A percentile compares a stretch with the other conserved stretches of the same genome.
These are phyloP conservation scores for Coemansia sp. DNA, from an alignment of 192 early-diverging fungal species.

Conservation along the genomic window DNA sequence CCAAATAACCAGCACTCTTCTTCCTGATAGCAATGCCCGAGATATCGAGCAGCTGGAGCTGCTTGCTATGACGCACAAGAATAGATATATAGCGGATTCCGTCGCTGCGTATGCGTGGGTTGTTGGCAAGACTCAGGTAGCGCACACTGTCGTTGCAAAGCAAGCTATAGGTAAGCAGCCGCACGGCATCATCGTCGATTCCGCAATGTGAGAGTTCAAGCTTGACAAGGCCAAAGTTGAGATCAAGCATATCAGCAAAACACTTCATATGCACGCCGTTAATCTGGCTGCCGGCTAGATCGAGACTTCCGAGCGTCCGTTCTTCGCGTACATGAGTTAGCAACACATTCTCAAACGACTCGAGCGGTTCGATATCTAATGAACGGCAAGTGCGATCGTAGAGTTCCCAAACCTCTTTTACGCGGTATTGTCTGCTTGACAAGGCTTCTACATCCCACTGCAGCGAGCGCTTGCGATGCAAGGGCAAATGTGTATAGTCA, in stretches of 20 bases:
- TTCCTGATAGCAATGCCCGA: conserved; percentile 71
- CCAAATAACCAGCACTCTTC: conserved; percentile 64
- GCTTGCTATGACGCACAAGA: conserved; percentile 70
- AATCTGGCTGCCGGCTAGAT: conserved; percentile 56
- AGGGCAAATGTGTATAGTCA: background rate
- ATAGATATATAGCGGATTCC: conserved; percentile 75
- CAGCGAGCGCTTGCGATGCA: conserved; percentile 17
- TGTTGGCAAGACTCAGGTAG: conserved; percentile 68
- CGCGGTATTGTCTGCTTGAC: conserved; percentile 38
- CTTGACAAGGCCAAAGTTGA: conserved; percentile 70
- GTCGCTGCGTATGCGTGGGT: conserved; percentile 65
- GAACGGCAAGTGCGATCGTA: conserved; percentile 42
- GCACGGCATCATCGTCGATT: conserved; percentile 72
- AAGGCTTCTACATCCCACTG: conserved; percentile 51
- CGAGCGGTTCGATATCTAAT: conserved; percentile 35
- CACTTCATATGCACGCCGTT: conserved; percentile 61
- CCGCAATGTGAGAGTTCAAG: conserved; percentile 69
- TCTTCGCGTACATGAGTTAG: conserved; percentile 38
- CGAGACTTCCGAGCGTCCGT: conserved; percentile 38
- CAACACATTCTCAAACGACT: conserved; percentile 34
- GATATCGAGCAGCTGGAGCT: conserved; percentile 67
- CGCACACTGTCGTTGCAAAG: conserved; percentile 66
- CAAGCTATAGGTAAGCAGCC: conserved; percentile 70
- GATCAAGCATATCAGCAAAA: conserved; percentile 72
- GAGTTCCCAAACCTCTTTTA: conserved; percentile 46